Evolutionary conservation across 1,284 basidiomycete genomes (phyloP), one percentile per base, ranked within the genome.

Genomic region (Ceratobasidium sp.): DNA sequence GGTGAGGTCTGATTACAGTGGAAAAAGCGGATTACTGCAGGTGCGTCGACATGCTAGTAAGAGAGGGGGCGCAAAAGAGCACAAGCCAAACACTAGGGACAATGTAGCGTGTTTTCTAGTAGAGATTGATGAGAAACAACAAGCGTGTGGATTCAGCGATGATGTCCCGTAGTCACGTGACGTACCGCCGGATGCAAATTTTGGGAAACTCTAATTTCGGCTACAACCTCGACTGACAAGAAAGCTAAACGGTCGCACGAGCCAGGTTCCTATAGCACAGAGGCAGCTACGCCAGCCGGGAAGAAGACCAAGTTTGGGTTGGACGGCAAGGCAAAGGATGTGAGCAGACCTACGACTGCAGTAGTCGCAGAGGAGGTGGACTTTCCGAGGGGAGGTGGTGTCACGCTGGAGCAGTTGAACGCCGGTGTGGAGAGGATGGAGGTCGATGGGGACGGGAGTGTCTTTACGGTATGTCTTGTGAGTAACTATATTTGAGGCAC

Each of bases 341-440:
- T 75, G 6, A 46, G 33, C 52, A 1, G 6, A 18, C 52, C 33
- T 23, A n/a, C 70, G 1, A 64, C 20, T 14, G 30, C 48, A 18
- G 41, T 62, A 2, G 18, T 62, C 20, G 18, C 35, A 12, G 93
- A 96, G 62, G 95, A 97, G 83, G 90, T 96, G 78, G 96, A 98
- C 85, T 99, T 99, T 84, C 97, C 97, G 64, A 91, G 97, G 82
- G 98, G 97, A 23, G 89, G 89, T n/a, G 89, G 89, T 54, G 86
- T 87, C 3, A 84, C 59, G 14, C 55, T 78, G 18, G 73, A 75
- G 41, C 38, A 66, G 23, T 30, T 75, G 33, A 75, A 75, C 65
- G n/a, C 16, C 7, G 59, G 70, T 20, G 48, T 60, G 3, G 41
- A 46, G 46, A 50, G 44, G 46, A 75, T 75, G 73, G 73, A 75